A percentile compares a stretch with the other conserved stretches of the same genome.
Conservation (phyloP, 257 asterid genomes). For the Gardenia jasminoides region DNA sequence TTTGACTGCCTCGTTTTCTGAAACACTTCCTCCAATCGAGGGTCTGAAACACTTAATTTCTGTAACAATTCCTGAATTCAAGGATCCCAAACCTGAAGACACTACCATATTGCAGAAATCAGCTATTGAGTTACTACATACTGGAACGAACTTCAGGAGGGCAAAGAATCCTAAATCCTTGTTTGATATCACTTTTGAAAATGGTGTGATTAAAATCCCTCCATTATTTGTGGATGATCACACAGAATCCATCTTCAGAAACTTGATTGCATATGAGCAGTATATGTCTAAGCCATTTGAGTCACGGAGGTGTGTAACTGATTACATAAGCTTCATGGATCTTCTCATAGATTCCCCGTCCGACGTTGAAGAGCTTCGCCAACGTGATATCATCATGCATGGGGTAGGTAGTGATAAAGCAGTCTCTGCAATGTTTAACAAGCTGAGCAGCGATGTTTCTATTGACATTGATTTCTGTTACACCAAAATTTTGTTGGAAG, state of each 20-base stretch:
- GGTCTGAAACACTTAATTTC: too few species aligned
- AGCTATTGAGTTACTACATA: not conserved
- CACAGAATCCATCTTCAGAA: not conserved
- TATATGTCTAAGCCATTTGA: not conserved
- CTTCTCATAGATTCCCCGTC: not conserved
- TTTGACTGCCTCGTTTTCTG: not conserved
- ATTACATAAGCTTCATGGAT: not conserved
- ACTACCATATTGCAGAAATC: not conserved
- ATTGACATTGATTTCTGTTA: too few species aligned
- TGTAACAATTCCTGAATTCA: not conserved
- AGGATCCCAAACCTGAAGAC: fast-evolving
- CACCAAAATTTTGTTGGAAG: too few species aligned
- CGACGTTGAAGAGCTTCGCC: too few species aligned
- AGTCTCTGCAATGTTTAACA: too few species aligned
- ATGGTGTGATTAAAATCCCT: not conserved
- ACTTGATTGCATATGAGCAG: not conserved
- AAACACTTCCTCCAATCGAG: not conserved
- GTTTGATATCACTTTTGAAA: not conserved
- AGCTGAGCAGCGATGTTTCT: too few species aligned
- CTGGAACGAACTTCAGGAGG: not conserved
- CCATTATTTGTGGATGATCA: not conserved
- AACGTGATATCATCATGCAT: too few species aligned
- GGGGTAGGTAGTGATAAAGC: too few species aligned
- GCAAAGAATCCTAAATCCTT: not conserved
- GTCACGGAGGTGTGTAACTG: not conserved